Evolutionary conservation across 2,329 filamentous ascomycete genomes (phyloP), one percentile per base, ranked within the genome.

Genomic region (Diaporthe ilicicola): DNA sequence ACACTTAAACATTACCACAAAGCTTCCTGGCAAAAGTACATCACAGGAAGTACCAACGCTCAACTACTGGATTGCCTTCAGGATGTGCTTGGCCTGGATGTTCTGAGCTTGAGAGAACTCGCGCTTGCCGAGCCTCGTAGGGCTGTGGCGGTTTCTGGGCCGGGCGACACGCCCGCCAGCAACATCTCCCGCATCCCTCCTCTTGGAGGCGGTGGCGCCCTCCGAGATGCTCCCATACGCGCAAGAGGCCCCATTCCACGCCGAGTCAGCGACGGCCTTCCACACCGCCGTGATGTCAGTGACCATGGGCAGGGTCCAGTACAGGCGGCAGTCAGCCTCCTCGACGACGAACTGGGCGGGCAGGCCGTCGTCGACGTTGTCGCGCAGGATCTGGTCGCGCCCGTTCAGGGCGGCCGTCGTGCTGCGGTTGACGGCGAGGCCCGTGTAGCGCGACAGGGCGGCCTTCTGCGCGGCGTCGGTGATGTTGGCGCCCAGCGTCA

Each of bases 281-380:
- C 86, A 88, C 24, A 85, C 77, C 48, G 82, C 82, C 12, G 79
- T 80, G 55, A 85, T 80, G 72, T 87, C 84, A 10, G 77, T 80
- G 56, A 85, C 74, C 83, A 87, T 88, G n/a, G 79, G 80, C 42
- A 80, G 79, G 3, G 85, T 87, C 79, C 85, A 87, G 77, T 82
- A 87, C 32, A 88, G 82, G 19, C 86, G 81, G 76, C 86, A 88
- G 75, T 87, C 85, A 1, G 82, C 79, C 29, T 83, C 78, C 76
- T 87, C 84, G 55, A 81, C 82, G 1, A 85, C 77, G 71, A 83
- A 88, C 73, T 88, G 86, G 19, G 86, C 79, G 3, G 86, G 86
- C 0, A 79, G 74, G 13, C 82, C 82, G 62, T 84, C 82, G 12
- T 79, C 75, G 59, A 82, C 67, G 73, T 83, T 78, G 9, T 76